Evolutionary conservation across 2,329 filamentous ascomycete species (phyloP).

Genomic region (Fusarium pseudonygamai): DNA sequence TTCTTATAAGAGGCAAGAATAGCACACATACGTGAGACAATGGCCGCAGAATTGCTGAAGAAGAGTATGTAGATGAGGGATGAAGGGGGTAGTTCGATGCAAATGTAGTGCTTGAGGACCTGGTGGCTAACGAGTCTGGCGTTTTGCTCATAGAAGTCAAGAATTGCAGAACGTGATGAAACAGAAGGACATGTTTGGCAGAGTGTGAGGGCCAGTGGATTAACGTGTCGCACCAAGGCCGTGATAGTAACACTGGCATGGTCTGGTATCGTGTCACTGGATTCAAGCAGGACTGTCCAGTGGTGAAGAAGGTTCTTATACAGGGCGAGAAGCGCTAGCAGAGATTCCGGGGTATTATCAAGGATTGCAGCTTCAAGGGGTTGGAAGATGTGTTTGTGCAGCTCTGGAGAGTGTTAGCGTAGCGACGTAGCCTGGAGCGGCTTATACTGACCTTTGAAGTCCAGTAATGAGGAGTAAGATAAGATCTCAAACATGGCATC

Average conservation of each 20-base stretch:
- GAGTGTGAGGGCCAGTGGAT: constrained; percentile 67
- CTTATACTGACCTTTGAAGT: constrained; percentile 62
- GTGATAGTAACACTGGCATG: constrained; percentile 52
- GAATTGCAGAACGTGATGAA: constrained; percentile 63
- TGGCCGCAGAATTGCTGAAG: constrained; percentile 71
- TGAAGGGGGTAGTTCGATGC: constrained; percentile 74
- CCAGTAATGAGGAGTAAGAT: constrained; percentile 61
- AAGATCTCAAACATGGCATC: constrained; percentile 67
- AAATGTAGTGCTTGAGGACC: constrained; percentile 62
- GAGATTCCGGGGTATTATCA: constrained; percentile 61
- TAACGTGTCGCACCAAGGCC: constrained; percentile 59
- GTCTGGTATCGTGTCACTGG: constrained; percentile 48
- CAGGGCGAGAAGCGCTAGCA: constrained; percentile 69
- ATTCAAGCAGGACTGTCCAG: constrained; percentile 61
- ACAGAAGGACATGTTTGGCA: constrained; percentile 61
- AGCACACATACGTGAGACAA: constrained; percentile 73
- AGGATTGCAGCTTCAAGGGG: constrained; percentile 63
- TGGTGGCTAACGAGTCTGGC: constrained; percentile 64
- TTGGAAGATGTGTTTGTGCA: constrained; percentile 59
- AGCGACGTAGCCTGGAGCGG: not conserved
- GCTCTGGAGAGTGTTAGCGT: constrained; percentile 53
- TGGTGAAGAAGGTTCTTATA: constrained; percentile 74
- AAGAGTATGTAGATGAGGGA: constrained; percentile 75
- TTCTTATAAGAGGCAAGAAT: constrained; percentile 78
- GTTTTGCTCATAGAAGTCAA: constrained; percentile 75